A percentile compares a stretch with the other conserved stretches of the same genome.
Conservation (phyloP, 805 yeast genomes). For the Barnettozyma sucrosica region DNA sequence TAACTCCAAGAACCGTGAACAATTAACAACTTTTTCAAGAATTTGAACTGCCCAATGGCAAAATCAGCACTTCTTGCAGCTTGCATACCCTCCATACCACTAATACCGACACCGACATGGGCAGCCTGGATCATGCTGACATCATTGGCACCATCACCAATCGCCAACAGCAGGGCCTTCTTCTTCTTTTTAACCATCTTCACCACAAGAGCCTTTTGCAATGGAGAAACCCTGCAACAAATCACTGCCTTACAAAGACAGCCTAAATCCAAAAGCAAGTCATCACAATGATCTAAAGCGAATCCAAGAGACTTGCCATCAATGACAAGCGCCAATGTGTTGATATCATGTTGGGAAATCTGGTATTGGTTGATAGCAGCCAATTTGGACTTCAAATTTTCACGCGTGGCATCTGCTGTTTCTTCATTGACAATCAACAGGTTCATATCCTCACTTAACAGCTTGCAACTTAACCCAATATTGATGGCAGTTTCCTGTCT, state of each 20-base stretch:
- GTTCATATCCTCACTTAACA: conserved; percentile 94
- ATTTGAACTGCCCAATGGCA: conserved; percentile 93
- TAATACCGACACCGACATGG: conserved; percentile 97
- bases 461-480: conserved; percentile 96
- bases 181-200: conserved; percentile 85
- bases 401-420: conserved; percentile 65
- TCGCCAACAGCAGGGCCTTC: conserved; percentile 69
- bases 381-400: conserved; percentile 69
- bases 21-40: conserved; percentile 69
- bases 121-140: conserved; percentile 99
- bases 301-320: conserved; percentile 89
- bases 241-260: conserved; percentile 90
- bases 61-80: conserved; percentile 98
- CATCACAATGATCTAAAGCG: conserved; percentile 84
- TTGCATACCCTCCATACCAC: conserved; percentile 99
- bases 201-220: conserved; percentile 94
- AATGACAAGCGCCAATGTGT: conserved; percentile 81
- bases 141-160: conserved; percentile 99
- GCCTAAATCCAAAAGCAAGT: conserved; percentile 71
- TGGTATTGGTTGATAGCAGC: conserved; percentile 66
- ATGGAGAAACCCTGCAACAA: conserved; percentile 96
- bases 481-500: conserved; percentile 98
- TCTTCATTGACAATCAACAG: conserved; percentile 85
- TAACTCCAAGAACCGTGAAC: conserved; percentile 99
- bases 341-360: conserved; percentile 59